These are phyloP conservation scores for Candida ponderosae DNA, from an alignment of 805 yeast genomes.

Conservation along the genomic window DNA sequence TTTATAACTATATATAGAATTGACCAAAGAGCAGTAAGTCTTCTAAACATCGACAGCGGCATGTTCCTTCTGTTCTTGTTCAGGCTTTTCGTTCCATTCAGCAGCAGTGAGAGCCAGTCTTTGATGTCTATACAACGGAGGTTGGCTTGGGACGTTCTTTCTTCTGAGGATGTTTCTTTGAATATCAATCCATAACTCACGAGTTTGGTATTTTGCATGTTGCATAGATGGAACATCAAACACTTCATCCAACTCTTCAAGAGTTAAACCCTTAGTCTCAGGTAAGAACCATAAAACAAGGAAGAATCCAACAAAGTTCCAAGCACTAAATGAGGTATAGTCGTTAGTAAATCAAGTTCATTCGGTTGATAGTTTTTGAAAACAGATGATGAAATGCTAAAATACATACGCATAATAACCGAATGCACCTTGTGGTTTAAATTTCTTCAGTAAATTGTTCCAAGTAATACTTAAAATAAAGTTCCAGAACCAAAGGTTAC, in stretches of 20 bases:
- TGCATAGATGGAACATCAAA: constrained; percentile 49
- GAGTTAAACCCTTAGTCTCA: constrained; percentile 57
- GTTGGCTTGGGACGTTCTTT: constrained; percentile 36
- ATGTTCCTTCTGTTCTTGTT: constrained; percentile 41
- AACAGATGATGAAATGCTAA: too few species aligned
- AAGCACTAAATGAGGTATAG: too few species aligned
- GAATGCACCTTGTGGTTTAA: constrained; percentile 78
- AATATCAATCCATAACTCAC: constrained; percentile 32
- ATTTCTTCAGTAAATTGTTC: constrained; percentile 62
- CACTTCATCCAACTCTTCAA: constrained; percentile 68
- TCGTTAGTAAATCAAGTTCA: too few species aligned
- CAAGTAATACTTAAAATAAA: constrained; percentile 66
- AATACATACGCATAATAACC: constrained; percentile 90
- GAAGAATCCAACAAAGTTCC: constrained; percentile 68
- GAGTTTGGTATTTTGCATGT: constrained; percentile 45
- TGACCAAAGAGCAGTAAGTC: too few species aligned
- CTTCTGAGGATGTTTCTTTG: constrained; percentile 39
- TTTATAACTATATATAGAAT: too few species aligned
- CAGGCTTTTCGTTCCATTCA: constrained; percentile 57
- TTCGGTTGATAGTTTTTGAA: too few species aligned
- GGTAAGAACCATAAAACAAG: constrained; percentile 65
- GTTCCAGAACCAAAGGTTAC: constrained; percentile 69
- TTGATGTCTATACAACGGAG: constrained; percentile 50
- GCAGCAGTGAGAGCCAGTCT: constrained; percentile 53
- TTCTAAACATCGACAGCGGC: too few species aligned